Evolutionary conservation across 768 basidiomycete species (phyloP).

Genomic region (Lactarius sanguifluus): DNA sequence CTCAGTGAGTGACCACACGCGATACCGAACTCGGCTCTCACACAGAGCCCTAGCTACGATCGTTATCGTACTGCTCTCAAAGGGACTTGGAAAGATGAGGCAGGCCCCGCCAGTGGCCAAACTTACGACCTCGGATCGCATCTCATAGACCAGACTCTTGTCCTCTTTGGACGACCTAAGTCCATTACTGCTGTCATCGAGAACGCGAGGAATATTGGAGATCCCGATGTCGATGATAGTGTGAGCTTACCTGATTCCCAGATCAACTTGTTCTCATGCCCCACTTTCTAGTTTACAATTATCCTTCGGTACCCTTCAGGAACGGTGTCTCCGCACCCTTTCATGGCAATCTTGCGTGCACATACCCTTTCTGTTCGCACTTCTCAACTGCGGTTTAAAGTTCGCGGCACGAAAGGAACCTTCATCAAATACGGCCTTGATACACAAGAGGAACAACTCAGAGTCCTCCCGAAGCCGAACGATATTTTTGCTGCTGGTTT

Average conservation of each 20-base stretch:
- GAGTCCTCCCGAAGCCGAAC: slow-evolving; percentile 49
- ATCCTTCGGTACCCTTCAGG: slow-evolving; percentile 37
- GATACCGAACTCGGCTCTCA: neutral
- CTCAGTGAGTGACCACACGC: slow-evolving; percentile 49
- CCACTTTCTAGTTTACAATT: slow-evolving; percentile 32
- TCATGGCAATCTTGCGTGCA: slow-evolving; percentile 67
- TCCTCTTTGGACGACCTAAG: slow-evolving; percentile 72
- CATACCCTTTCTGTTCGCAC: slow-evolving; percentile 66
- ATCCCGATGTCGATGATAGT: slow-evolving; percentile 63
- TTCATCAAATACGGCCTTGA: slow-evolving; percentile 78
- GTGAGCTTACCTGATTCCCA: slow-evolving; percentile 44
- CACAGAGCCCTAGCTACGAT: slow-evolving; percentile 53
- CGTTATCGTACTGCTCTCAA: slow-evolving; percentile 66
- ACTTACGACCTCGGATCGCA: slow-evolving; percentile 81
- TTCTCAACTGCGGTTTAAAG: slow-evolving; percentile 66
- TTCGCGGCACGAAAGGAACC: slow-evolving; percentile 70
- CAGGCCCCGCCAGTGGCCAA: slow-evolving; percentile 58
- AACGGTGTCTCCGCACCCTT: slow-evolving; percentile 46
- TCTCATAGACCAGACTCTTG: slow-evolving; percentile 74
- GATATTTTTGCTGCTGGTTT: slow-evolving; percentile 47
- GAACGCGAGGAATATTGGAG: slow-evolving; percentile 67
- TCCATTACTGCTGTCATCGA: slow-evolving; percentile 67
- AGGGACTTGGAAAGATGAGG: slow-evolving; percentile 78
- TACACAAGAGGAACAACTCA: slow-evolving; percentile 76
- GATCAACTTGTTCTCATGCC: slow-evolving; percentile 52